Percentiles rank a stretch among this genome's conserved stretches.
These are phyloP conservation scores for Emmonsiellopsis sp. DNA, from an alignment of 2,329 filamentous ascomycete genomes.

Conservation along the genomic window DNA sequence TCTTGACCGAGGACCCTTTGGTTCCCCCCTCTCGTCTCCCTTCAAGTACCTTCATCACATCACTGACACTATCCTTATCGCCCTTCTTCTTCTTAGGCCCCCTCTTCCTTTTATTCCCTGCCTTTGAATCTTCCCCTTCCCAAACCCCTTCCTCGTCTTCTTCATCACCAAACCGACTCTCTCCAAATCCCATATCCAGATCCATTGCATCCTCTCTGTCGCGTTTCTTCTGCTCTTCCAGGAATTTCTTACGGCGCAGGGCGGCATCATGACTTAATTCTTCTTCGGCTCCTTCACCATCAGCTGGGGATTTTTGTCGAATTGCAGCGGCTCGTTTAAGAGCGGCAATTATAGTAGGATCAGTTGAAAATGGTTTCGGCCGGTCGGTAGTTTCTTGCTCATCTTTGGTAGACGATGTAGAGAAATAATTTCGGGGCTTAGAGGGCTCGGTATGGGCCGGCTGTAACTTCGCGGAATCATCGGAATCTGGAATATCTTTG, in stretches of 20 bases:
- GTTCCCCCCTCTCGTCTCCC: constrained; percentile 38
- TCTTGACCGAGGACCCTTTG: neutral
- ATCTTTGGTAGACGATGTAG: constrained; percentile 24
- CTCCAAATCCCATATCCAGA: constrained; percentile 90
- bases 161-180: constrained; percentile 76
- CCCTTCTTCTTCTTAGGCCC: constrained; percentile 44
- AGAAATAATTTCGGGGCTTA: constrained; percentile 41
- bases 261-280: constrained; percentile 53
- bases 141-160: constrained; percentile 65
- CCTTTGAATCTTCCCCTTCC: constrained; percentile 31
- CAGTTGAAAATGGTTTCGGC: constrained; percentile 47
- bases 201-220: constrained; percentile 76
- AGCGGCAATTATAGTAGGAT: constrained; percentile 72
- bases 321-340: constrained; percentile 73
- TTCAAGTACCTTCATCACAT: constrained; percentile 74
- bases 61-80: constrained; percentile 57
- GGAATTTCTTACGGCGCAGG: constrained; percentile 62
- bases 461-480: neutral
- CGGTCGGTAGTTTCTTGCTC: constrained; percentile 27
- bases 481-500: constrained; percentile 8
- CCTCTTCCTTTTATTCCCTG: constrained; percentile 42
- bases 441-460: constrained; percentile 2
- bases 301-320: constrained; percentile 34
- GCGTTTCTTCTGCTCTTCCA: constrained; percentile 48
- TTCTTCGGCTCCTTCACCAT: constrained; percentile 33